Percentiles rank a stretch among this genome's conserved stretches.
Evolutionary conservation across 257 asterid genomes (phyloP).

Genomic region (Solanum bukasovii): DNA sequence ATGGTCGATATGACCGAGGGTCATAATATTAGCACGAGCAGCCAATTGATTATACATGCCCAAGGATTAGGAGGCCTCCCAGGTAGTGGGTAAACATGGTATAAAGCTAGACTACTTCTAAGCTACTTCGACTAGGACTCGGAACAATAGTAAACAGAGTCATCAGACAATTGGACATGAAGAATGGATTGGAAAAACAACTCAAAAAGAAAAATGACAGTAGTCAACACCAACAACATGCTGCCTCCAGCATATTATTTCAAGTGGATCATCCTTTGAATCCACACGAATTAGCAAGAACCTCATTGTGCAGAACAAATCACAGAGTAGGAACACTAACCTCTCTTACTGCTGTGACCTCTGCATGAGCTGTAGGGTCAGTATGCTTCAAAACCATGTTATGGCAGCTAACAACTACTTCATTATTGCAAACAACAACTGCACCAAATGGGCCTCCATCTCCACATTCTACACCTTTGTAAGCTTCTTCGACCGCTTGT

Average conservation of each 20-base stretch:
- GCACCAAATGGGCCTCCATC: conserved; percentile 99
- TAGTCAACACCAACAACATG: background rate
- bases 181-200: background rate
- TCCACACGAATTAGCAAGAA: background rate
- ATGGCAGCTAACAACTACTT: conserved; percentile 89
- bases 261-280: background rate
- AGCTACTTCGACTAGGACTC: background rate
- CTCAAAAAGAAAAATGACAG: background rate
- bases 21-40: background rate
- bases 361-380: conserved; percentile 99
- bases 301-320: background rate
- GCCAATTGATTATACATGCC: background rate
- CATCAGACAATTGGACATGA: background rate
- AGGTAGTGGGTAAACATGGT: background rate
- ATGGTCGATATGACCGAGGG: background rate
- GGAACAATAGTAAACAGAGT: background rate
- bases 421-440: conserved; percentile 74
- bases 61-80: background rate
- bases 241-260: background rate
- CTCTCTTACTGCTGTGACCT: conserved; percentile 98
- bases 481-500: conserved; percentile 94
- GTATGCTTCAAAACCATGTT: conserved; percentile 69
- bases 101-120: background rate
- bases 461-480: conserved; percentile 88
- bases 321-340: conserved; percentile 26